Conservation (phyloP, 768 basidiomycete genomes). For the Boletus huronensis region DNA sequence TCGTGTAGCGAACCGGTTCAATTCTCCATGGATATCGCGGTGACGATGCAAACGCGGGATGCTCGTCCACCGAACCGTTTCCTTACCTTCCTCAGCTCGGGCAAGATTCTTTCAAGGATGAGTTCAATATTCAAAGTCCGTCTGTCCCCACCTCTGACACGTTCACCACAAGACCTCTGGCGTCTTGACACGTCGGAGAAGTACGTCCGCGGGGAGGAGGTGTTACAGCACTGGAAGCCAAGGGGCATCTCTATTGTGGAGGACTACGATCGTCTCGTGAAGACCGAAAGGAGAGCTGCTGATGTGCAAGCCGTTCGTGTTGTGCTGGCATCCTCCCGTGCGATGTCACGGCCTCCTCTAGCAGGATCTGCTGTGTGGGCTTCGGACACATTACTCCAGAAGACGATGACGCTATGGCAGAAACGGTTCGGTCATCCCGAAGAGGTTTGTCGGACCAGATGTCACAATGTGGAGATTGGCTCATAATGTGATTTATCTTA, state of each 20-base stretch:
- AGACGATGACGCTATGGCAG: constrained; percentile 78
- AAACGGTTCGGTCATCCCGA: constrained; percentile 72
- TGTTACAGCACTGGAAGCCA: constrained; percentile 78
- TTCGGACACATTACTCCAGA: constrained; percentile 59
- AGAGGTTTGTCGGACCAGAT: constrained; percentile 50
- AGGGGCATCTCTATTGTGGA: constrained; percentile 87
- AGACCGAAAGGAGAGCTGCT: constrained; percentile 69
- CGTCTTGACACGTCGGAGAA: constrained; percentile 91
- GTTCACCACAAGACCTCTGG: constrained; percentile 90
- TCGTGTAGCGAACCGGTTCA: constrained; percentile 82
- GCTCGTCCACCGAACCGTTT: constrained; percentile 79
- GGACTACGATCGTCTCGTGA: constrained; percentile 73
- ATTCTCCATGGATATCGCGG: constrained; percentile 83
- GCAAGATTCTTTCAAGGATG: constrained; percentile 72
- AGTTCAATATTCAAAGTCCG: constrained; percentile 82
- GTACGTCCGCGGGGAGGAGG: constrained; percentile 91
- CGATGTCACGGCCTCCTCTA: constrained; percentile 42
- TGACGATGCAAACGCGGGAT: constrained; percentile 81
- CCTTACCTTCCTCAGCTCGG: constrained; percentile 70
- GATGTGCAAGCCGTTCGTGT: constrained; percentile 89
- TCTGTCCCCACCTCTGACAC: constrained; percentile 79
- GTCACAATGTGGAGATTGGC: not conserved
- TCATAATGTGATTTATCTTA: constrained; percentile 13
- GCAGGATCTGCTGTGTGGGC: constrained; percentile 59
- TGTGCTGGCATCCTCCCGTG: constrained; percentile 56